Conservation (phyloP, 768 basidiomycete species). For the Naematelia aurantialba region DNA sequence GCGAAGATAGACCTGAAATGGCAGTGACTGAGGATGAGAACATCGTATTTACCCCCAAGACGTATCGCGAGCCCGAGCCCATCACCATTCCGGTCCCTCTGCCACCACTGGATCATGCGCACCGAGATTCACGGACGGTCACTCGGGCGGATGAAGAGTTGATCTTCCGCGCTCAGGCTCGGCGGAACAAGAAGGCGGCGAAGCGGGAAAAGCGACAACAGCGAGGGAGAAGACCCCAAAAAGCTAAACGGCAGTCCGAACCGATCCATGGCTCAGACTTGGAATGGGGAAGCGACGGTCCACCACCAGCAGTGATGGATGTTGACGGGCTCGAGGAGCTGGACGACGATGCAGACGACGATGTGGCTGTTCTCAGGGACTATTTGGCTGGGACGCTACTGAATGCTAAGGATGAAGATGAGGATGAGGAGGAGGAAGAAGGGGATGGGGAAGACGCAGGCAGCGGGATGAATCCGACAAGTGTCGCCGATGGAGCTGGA, state of each 20-base stretch:
- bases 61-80: conserved; percentile 37
- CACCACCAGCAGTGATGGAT: conserved; percentile 23
- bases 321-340: conserved; percentile 11
- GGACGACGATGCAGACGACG: conserved; percentile 24
- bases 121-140: conserved; percentile 15
- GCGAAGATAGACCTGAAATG: background rate
- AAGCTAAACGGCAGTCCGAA: conserved; percentile 14
- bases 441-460: background rate
- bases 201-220: conserved; percentile 30
- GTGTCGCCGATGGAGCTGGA: conserved; percentile 2
- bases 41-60: conserved; percentile 41
- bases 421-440: conserved; percentile 2
- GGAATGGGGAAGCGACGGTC: conserved; percentile 50
- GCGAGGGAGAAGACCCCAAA: conserved; percentile 17
- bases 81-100: conserved; percentile 23
- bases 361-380: conserved; percentile 37
- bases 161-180: conserved; percentile 5
- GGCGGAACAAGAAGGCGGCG: conserved; percentile 29
- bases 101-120: conserved; percentile 3
- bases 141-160: background rate
- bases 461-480: background rate
- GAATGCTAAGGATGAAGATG: conserved; percentile 18
- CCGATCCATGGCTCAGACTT: conserved; percentile 41
- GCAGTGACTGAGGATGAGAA: conserved; percentile 37
- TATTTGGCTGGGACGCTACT: conserved; percentile 38